Conservation (phyloP, 2,329 filamentous ascomycete genomes). For the Akanthomyces uredinophilus region DNA sequence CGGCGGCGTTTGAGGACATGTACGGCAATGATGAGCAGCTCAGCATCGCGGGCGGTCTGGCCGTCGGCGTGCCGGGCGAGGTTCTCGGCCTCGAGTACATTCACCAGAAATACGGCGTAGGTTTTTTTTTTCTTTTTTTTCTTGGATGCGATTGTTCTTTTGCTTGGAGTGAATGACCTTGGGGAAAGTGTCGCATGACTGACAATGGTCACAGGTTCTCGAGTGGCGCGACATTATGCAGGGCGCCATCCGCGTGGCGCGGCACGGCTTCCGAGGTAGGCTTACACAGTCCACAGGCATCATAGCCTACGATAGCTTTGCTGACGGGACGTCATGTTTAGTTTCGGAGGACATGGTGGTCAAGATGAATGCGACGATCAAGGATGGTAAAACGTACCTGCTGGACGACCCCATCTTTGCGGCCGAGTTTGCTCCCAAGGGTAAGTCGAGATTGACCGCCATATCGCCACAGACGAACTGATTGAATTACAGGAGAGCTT, state of each 20-base stretch:
- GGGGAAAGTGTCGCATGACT: neutral
- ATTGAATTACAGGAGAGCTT: slow-evolving; percentile 45
- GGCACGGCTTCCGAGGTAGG: slow-evolving; percentile 59
- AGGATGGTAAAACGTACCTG: slow-evolving; percentile 54
- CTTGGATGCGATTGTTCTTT: too few relatives aligned
- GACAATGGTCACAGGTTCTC: slow-evolving; percentile 35
- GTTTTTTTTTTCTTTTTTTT: slow-evolving; percentile 13
- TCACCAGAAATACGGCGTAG: slow-evolving; percentile 64
- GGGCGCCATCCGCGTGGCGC: slow-evolving; percentile 69
- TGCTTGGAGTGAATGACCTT: too few relatives aligned
- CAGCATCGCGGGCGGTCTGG: slow-evolving; percentile 68
- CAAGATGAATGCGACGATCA: slow-evolving; percentile 56
- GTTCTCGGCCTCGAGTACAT: slow-evolving; percentile 74
- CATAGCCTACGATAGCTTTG: too few relatives aligned
- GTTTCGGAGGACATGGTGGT: slow-evolving; percentile 68
- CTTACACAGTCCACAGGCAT: neutral
- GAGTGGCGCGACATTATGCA: slow-evolving; percentile 67
- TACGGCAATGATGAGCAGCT: slow-evolving; percentile 63
- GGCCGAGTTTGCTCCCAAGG: slow-evolving; percentile 81
- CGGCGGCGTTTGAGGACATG: slow-evolving; percentile 79
- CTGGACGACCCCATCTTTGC: slow-evolving; percentile 74
- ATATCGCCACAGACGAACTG: neutral
- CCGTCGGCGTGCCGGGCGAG: slow-evolving; percentile 68
- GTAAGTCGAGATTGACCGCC: slow-evolving; percentile 22
- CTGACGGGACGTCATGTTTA: slow-evolving; percentile 22